A percentile compares a stretch with the other conserved stretches of the same genome.
These are phyloP conservation scores for Lepiota venenata DNA, from an alignment of 768 basidiomycete species.

Conservation along the genomic window DNA sequence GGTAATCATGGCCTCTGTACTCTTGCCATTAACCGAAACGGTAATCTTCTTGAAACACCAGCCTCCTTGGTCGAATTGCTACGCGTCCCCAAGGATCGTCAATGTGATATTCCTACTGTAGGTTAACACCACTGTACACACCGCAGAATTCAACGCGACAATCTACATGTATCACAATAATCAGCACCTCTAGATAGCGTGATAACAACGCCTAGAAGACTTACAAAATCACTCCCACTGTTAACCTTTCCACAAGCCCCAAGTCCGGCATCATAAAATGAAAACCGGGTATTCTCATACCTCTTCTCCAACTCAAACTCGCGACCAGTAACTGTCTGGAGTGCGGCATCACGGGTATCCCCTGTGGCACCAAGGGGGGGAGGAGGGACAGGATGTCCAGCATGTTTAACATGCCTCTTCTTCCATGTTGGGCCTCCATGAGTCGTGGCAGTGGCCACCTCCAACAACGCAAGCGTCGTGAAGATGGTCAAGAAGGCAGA, in stretches of 20 bases:
- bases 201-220: slow-evolving; percentile 10
- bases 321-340: slow-evolving; percentile 48
- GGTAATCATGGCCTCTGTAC: slow-evolving; percentile 51
- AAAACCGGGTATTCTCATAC: slow-evolving; percentile 37
- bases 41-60: slow-evolving; percentile 62
- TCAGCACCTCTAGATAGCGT: background rate
- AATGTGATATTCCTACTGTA: background rate
- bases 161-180: slow-evolving; percentile 31
- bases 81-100: slow-evolving; percentile 13
- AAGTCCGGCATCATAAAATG: slow-evolving; percentile 44
- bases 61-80: slow-evolving; percentile 54
- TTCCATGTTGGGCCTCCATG: background rate
- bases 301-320: slow-evolving; percentile 35
- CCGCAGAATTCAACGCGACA: slow-evolving; percentile 43
- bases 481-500: slow-evolving; percentile 3
- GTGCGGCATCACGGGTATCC: slow-evolving; percentile 13
- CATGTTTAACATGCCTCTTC: background rate
- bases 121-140: slow-evolving; percentile 17
- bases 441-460: background rate
- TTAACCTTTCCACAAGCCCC: slow-evolving; percentile 29
- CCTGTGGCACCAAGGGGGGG: background rate
- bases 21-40: slow-evolving; percentile 57
- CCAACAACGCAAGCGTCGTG: slow-evolving; percentile 9
- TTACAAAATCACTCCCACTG: slow-evolving; percentile 25
- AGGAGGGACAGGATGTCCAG: background rate